These are phyloP conservation scores for Pseudogymnoascus sp. DNA, from an alignment of 2,329 filamentous ascomycete genomes.

Conservation along the genomic window DNA sequence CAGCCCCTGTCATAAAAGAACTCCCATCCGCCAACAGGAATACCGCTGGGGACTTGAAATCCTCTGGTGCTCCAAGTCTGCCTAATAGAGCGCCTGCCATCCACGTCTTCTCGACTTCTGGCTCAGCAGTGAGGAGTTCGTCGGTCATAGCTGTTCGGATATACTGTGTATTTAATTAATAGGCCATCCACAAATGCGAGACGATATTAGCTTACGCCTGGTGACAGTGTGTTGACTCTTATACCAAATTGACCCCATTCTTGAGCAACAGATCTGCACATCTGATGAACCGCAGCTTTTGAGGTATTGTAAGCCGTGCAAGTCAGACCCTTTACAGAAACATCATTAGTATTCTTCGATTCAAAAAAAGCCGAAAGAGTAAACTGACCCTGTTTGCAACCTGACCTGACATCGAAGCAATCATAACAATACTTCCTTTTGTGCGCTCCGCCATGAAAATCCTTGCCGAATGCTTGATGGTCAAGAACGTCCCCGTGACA, in stretches of 20 bases:
- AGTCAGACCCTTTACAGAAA: constrained; percentile 43
- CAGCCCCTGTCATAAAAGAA: constrained; percentile 58
- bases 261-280: constrained; percentile 49
- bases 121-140: constrained; percentile 30
- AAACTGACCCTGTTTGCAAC: constrained; percentile 13
- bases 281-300: constrained; percentile 52
- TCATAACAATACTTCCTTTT: constrained; percentile 42
- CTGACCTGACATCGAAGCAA: constrained; percentile 38
- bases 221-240: constrained; percentile 57
- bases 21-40: constrained; percentile 56
- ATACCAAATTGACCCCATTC: constrained; percentile 57
- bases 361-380: not conserved
- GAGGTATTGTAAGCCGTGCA: constrained; percentile 55
- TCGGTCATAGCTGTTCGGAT: constrained; percentile 42
- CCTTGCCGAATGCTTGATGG: constrained; percentile 59
- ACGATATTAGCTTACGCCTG: constrained; percentile 32
- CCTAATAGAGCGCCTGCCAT: constrained; percentile 74
- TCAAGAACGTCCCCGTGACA: constrained; percentile 60
- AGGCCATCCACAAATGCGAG: not conserved
- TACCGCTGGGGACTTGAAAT: constrained; percentile 60
- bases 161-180: constrained; percentile 23
- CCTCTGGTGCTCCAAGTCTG: constrained; percentile 53
- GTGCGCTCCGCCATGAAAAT: constrained; percentile 38
- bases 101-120: constrained; percentile 47
- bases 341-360: not conserved